Percentiles rank a stretch among this genome's conserved stretches.
Conservation (phyloP, 352 stramenopile species). For the Phytopythium mirpurense region DNA sequence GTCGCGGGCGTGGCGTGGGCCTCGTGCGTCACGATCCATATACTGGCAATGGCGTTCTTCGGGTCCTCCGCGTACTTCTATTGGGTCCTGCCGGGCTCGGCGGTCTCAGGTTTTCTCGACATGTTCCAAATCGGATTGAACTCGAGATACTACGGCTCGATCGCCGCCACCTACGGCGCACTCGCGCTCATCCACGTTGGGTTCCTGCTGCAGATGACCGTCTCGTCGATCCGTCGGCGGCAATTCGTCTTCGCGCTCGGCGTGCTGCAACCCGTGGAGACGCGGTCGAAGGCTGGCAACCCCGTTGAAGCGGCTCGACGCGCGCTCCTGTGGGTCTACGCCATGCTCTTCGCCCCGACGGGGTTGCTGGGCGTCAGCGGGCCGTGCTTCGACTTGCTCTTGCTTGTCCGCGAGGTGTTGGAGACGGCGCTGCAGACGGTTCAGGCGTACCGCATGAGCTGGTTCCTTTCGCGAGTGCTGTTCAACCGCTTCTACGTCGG, state of each 20-base stretch:
- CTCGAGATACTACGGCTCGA: background rate
- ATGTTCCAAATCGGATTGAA: background rate
- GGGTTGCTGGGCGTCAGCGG: slow-evolving; percentile 23
- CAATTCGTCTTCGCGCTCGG: background rate
- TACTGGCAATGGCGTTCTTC: background rate
- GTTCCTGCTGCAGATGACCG: background rate
- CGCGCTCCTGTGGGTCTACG: background rate
- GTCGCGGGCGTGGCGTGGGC: too few species aligned
- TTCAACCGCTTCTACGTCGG: slow-evolving; percentile 11
- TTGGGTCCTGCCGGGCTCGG: background rate
- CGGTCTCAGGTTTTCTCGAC: background rate
- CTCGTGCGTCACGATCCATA: too few species aligned
- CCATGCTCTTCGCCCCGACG: slow-evolving; percentile 15
- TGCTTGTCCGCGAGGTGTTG: slow-evolving; percentile 6
- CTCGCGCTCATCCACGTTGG: background rate
- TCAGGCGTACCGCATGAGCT: slow-evolving; percentile 13
- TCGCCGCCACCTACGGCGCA: background rate
- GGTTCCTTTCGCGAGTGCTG: slow-evolving; percentile 1
- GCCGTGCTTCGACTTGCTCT: slow-evolving; percentile 22
- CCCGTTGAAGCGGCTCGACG: background rate
- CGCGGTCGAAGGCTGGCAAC: background rate
- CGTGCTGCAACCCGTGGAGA: too few species aligned
- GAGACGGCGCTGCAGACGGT: slow-evolving; percentile 7
- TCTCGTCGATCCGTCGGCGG: background rate
- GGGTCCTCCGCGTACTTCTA: background rate